Evolutionary conservation across 768 basidiomycete genomes (phyloP), one percentile per base, ranked within the genome.

Genomic region (Tylopilus plumbeoviolaceoides): DNA sequence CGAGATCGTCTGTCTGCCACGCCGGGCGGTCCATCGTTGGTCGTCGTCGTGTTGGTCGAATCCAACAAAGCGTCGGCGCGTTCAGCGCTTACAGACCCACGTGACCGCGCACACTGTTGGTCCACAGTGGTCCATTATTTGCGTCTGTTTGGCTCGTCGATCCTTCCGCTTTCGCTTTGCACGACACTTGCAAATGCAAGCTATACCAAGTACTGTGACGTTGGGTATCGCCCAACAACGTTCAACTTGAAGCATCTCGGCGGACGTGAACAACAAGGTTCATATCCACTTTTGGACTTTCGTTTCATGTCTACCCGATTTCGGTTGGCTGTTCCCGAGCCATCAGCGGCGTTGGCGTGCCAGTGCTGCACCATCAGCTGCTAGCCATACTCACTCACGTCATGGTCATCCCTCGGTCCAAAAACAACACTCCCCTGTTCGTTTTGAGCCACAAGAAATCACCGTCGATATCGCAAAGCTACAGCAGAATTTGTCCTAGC

Each of bases 1-100:
- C 85, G 7, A 97, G 81, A 65, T 95, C 93, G 49, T 90, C 89
- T 1, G 91, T 91, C 67, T 89, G 85, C 90, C 90, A 92, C 45
- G 79, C 89, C 20, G 90, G 90, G 42, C 70, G 72, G 45, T 47
- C 46, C 54, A 64, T 64, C 9, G 21, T 40, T 36, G 9, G n/a
- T 48, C 25, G 39, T 40, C 9, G 48, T 31, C 12, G 25, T 21
- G 10, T 12, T 41, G 10, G 44, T 25, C 21, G 23, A 23, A 23
- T 23, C 23, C 30, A 44, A 46, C 44, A 53, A 51, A 41, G 36
- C 36, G 35, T 38, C 43, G 47, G 52, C 58, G 53, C 52, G 59
- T 18, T 38, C 36, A 11, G 9, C 42, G 10, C 23, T 7, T 30
- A 50, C 25, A 4, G 1, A 5, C 15, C 12, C 70, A 71, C 69